Conservation (phyloP, 306 rosid species). For the Arachis stenosperma region DNA sequence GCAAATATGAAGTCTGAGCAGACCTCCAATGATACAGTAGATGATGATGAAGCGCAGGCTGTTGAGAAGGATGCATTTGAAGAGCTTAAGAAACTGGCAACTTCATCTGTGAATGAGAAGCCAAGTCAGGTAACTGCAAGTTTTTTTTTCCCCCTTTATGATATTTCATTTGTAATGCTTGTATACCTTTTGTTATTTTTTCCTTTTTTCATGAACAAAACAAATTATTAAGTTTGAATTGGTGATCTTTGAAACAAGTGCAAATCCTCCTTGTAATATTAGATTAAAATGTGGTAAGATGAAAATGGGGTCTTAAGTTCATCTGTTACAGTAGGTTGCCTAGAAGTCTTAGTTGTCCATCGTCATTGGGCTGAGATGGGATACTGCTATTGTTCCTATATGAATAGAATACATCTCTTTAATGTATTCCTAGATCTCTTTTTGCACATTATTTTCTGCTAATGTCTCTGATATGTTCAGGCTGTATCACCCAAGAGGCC, state of each 20-base stretch:
- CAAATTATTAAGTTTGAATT: no score
- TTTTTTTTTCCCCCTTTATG: neutral
- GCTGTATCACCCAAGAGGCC: constrained; percentile 68
- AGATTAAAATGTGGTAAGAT: no score
- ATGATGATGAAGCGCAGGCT: constrained; percentile 24
- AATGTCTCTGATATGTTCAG: constrained; percentile 38
- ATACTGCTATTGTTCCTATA: neutral
- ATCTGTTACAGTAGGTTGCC: no score
- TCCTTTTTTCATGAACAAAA: neutral
- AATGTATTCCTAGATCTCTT: no score
- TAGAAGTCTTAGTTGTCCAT: no score
- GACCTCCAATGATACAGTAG: constrained; percentile 31
- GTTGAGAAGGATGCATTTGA: constrained; percentile 84
- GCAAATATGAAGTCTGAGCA: constrained; percentile 65
- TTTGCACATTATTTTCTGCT: neutral
- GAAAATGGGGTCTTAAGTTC: no score
- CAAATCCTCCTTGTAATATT: no score
- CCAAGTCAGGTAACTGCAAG: constrained; percentile 54
- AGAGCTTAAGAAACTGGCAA: constrained; percentile 88
- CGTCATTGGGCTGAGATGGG: neutral
- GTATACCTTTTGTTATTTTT: neutral
- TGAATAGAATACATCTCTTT: no score
- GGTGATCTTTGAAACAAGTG: no score
- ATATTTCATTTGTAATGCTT: constrained; percentile 18
- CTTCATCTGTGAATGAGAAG: constrained; percentile 67